These are phyloP conservation scores for Juncus inflexus DNA, from an alignment of 176 grass and related monocot species.

Conservation along the genomic window DNA sequence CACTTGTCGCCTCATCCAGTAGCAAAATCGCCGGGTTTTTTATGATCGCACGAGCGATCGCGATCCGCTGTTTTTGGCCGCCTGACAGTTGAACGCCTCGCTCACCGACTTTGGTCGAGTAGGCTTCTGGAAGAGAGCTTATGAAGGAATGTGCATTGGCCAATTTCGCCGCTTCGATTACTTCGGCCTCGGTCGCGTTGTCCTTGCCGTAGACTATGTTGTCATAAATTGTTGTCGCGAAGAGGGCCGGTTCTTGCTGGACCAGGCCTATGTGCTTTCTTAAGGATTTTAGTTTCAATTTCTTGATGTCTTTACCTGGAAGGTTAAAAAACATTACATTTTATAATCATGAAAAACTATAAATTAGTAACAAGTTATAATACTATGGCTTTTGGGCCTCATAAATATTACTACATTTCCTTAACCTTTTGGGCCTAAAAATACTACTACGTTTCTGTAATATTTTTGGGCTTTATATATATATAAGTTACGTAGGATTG, in stretches of 20 bases:
- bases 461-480: too few relatives aligned
- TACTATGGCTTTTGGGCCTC: not conserved
- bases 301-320: conserved; percentile 91
- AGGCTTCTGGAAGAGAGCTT: conserved; percentile 83
- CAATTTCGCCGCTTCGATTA: conserved; percentile 69
- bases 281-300: conserved; percentile 65
- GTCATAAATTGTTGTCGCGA: conserved; percentile 86
- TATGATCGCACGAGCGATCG: conserved; percentile 85
- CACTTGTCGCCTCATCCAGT: conserved; percentile 91
- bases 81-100: conserved; percentile 89
- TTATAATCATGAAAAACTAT: not conserved
- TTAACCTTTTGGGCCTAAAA: not conserved
- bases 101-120: conserved; percentile 82
- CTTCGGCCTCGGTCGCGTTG: conserved; percentile 59
- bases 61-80: conserved; percentile 90
- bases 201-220: conserved; percentile 97
- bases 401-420: not conserved
- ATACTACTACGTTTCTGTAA: too few relatives aligned
- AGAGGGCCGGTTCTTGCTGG: conserved; percentile 89
- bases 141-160: conserved; percentile 97
- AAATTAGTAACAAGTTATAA: not conserved
- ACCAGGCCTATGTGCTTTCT: conserved; percentile 83
- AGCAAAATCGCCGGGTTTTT: conserved; percentile 77
- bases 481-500: too few relatives aligned
- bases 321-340: not conserved